Percentiles rank a stretch among this genome's conserved stretches.
Conservation (phyloP, 306 rosid species). For the Lathyrus sativus region DNA sequence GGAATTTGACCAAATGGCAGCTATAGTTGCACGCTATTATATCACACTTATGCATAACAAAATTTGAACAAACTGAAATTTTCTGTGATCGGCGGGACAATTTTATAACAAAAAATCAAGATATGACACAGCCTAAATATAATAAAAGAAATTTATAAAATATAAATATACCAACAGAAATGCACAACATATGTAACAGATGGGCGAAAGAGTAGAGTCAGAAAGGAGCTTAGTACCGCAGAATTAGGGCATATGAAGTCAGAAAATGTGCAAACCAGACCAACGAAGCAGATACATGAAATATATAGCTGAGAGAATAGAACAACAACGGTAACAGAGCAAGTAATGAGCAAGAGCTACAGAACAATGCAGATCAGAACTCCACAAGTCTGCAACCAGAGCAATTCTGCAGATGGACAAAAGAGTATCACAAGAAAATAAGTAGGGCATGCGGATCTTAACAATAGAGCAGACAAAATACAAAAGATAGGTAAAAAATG, state of each 20-base stretch:
- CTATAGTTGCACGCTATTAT: not conserved
- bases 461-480: not conserved
- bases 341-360: not conserved
- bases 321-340: not conserved
- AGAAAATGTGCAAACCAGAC: slow-evolving; percentile 6
- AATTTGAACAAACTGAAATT: not conserved
- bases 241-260: not conserved
- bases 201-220: not conserved
- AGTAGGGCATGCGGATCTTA: not conserved
- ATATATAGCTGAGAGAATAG: not conserved
- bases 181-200: slow-evolving; percentile 5
- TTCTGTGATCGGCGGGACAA: not conserved
- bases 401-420: not conserved
- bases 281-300: slow-evolving; percentile 4
- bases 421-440: not conserved
- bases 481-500: not conserved
- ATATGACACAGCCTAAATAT: not conserved
- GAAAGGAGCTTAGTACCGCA: not conserved
- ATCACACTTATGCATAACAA: not conserved
- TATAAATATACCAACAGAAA: not conserved
- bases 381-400: not conserved
- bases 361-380: not conserved
- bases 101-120: not conserved
- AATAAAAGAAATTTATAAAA: not conserved
- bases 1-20: not conserved